Evolutionary conservation across 331 rosid genomes (phyloP).

Genomic region (Phaseolus coccineus): DNA sequence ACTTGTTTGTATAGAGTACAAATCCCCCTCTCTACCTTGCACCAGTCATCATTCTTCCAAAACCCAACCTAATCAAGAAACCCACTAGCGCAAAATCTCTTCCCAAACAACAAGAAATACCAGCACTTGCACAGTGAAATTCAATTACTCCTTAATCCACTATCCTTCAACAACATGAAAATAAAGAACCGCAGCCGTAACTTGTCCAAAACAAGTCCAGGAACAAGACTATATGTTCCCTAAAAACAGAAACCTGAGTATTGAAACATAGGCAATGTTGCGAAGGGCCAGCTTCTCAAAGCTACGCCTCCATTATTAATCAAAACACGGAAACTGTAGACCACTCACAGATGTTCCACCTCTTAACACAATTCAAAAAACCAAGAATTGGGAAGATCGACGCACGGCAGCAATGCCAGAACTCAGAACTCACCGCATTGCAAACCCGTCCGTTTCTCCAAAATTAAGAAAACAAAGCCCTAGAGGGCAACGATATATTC

Average conservation of each 20-base stretch:
- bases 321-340: constrained; percentile 56
- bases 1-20: background rate
- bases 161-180: constrained; percentile 42
- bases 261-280: constrained; percentile 46
- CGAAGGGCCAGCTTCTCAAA: constrained; percentile 44
- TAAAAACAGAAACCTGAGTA: constrained; percentile 34
- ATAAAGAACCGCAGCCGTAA: constrained; percentile 16
- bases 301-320: constrained; percentile 66
- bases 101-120: no score
- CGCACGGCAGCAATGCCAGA: constrained; percentile 38
- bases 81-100: no score
- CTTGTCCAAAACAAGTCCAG: constrained; percentile 22
- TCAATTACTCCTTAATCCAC: constrained; percentile 16
- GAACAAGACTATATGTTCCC: constrained; percentile 25
- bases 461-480: constrained; percentile 48
- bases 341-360: constrained; percentile 59
- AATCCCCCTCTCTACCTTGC: constrained; percentile 4
- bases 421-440: background rate
- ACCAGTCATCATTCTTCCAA: constrained; percentile 1
- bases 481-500: constrained; percentile 46
- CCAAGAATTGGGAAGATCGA: background rate
- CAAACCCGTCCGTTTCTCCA: no score
- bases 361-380: constrained; percentile 20
- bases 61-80: no score
- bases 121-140: constrained; percentile 26